Evolutionary conservation across 805 yeast species (phyloP).

Genomic region (Priceomyces medius): DNA sequence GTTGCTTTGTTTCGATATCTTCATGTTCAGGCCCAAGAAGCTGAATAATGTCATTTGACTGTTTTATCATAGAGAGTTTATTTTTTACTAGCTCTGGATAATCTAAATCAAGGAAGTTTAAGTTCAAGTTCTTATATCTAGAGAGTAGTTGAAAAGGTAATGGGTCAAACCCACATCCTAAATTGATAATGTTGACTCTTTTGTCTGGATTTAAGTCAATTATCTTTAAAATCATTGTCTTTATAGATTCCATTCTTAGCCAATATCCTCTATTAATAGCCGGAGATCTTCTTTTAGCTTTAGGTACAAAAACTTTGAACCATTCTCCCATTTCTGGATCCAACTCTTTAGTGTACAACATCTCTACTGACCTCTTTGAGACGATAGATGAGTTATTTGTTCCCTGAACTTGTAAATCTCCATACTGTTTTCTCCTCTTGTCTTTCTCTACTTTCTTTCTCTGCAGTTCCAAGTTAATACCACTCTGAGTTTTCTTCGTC

Average conservation of each 20-base stretch:
- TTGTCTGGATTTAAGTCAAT: constrained; percentile 22
- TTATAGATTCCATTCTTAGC: constrained; percentile 72
- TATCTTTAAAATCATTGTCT: constrained; percentile 50
- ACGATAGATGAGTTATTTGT: constrained; percentile 83
- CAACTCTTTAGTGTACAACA: constrained; percentile 44
- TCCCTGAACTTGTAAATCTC: constrained; percentile 74
- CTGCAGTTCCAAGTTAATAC: constrained; percentile 11
- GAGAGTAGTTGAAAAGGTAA: constrained; percentile 39
- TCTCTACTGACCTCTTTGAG: constrained; percentile 77
- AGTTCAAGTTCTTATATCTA: constrained; percentile 22
- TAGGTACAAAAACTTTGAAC: constrained; percentile 67
- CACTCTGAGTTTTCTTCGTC: not conserved
- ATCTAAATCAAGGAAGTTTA: constrained; percentile 68
- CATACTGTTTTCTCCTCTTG: constrained; percentile 46
- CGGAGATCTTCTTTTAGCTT: constrained; percentile 69
- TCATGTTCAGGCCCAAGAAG: constrained; percentile 40
- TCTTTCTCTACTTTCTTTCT: constrained; percentile 42
- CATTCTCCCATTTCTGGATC: constrained; percentile 43
- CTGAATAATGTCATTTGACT: constrained; percentile 44
- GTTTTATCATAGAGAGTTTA: constrained; percentile 53
- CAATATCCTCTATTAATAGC: constrained; percentile 82
- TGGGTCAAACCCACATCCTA: constrained; percentile 74
- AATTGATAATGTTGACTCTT: constrained; percentile 47
- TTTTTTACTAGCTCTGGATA: constrained; percentile 64
- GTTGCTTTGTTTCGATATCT: constrained; percentile 9